These are phyloP conservation scores for Cucurbita maxima DNA, from an alignment of 306 rosid genomes.

Conservation along the genomic window DNA sequence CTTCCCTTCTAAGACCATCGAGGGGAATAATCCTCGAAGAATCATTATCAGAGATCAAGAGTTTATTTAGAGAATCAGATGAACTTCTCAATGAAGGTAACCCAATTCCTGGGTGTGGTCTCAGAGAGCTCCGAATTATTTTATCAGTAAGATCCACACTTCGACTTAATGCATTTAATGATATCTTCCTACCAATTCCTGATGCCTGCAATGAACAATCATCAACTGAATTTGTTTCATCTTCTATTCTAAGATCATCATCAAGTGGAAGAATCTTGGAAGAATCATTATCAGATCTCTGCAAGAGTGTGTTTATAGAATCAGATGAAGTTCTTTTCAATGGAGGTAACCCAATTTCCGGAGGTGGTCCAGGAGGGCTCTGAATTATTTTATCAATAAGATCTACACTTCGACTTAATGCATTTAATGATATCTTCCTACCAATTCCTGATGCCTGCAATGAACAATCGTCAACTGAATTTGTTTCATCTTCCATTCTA, in stretches of 20 bases:
- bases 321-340: conserved; percentile 44
- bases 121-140: conserved; percentile 21
- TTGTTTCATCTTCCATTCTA: conserved; percentile 25
- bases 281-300: conserved; percentile 37
- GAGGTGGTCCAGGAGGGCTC: conserved; percentile 22
- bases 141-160: conserved; percentile 52
- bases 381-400: conserved; percentile 36
- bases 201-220: conserved; percentile 26
- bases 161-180: conserved; percentile 34
- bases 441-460: conserved; percentile 32
- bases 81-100: conserved; percentile 36
- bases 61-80: conserved; percentile 30
- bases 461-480: conserved; percentile 27
- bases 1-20: conserved; percentile 26
- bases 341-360: conserved; percentile 39
- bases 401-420: conserved; percentile 40
- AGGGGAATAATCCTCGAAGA: conserved; percentile 20
- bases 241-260: conserved; percentile 28
- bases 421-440: conserved; percentile 47
- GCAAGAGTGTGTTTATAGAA: conserved; percentile 27
- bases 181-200: conserved; percentile 46
- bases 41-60: conserved; percentile 28
- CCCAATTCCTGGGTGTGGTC: conserved; percentile 35
- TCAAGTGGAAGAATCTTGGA: conserved; percentile 20
- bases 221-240: conserved; percentile 25